phyloP scores from a whole-genome alignment of 345 rosid genomes.

The Murraya paniculata region DNA sequence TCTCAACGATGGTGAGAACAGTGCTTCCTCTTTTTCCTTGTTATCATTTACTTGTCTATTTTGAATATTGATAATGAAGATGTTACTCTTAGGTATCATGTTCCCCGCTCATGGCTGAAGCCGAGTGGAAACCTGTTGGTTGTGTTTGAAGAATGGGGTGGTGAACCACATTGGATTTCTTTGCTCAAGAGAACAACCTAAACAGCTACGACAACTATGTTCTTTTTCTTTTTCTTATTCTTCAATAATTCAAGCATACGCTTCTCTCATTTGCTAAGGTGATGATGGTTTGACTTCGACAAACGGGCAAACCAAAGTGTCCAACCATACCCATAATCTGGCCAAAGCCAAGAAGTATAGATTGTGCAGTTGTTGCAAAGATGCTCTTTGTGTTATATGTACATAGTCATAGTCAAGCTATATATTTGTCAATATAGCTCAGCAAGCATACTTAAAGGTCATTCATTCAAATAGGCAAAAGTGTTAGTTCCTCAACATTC shows the following conservation, averaged over 20 bases:
- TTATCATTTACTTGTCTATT: neutral
- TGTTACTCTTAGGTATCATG: conserved; percentile 65
- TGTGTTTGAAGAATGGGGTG: conserved; percentile 89
- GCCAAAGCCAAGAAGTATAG: conserved; percentile 28
- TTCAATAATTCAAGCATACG: conserved; percentile 1
- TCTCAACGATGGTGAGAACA: conserved; percentile 71
- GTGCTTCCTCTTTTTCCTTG: conserved; percentile 1
- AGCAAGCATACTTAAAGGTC: neutral
- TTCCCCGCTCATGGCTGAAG: conserved; percentile 82
- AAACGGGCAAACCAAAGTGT: neutral
- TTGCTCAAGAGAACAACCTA: conserved; percentile 57
- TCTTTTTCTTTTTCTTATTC: neutral
- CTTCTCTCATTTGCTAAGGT: conserved; percentile 7
- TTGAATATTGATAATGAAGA: neutral
- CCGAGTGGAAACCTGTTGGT: conserved; percentile 62
- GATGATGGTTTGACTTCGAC: neutral
- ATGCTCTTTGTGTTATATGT: conserved; percentile 3
- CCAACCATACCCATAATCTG: neutral
- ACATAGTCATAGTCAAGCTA: conserved; percentile 16
- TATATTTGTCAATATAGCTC: conserved; percentile 21
- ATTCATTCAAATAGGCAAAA: conserved; percentile 6
- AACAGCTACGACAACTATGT: neutral
- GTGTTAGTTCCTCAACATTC: conserved; percentile 4
- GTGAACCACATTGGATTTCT: conserved; percentile 71
- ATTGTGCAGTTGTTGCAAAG: conserved; percentile 7